phyloP scores from a whole-genome alignment of 2,329 filamentous ascomycete genomes.

The Trichoderma lentiforme region DNA sequence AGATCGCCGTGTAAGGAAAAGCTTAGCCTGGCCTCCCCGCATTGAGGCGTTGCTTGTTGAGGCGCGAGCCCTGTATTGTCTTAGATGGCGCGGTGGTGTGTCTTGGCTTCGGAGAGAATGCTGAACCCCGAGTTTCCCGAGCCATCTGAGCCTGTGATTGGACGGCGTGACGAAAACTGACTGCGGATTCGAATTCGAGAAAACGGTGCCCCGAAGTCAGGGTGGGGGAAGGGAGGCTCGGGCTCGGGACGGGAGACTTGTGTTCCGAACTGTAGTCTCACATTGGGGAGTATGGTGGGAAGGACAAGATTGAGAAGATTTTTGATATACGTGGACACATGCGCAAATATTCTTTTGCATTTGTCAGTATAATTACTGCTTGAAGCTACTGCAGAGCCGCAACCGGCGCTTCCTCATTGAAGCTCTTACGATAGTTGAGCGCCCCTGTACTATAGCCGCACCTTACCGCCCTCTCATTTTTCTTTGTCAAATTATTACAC shows the following conservation, averaged over 20 bases:
- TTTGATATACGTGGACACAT: neutral
- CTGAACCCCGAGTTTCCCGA: neutral
- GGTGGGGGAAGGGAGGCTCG: neutral
- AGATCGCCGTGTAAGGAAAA: neutral
- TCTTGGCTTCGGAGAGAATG: neutral
- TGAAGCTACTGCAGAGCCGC: neutral
- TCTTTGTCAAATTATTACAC: neutral
- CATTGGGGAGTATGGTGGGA: neutral
- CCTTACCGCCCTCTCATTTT: neutral
- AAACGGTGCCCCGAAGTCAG: neutral
- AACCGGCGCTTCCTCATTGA: slow-evolving; percentile 27
- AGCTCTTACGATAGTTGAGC: slow-evolving; percentile 28
- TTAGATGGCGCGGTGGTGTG: neutral
- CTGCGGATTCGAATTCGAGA: neutral
- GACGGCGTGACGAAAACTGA: neutral
- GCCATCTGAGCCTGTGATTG: neutral
- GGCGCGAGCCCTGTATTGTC: neutral
- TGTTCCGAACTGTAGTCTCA: neutral
- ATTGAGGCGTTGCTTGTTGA: neutral
- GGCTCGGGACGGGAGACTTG: neutral
- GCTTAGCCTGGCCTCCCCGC: neutral
- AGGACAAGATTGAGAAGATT: neutral
- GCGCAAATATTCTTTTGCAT: neutral
- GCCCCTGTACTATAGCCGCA: neutral
- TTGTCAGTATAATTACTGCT: neutral